These are phyloP conservation scores for Euclidium syriacum DNA, from an alignment of 345 rosid species.

Conservation along the genomic window DNA sequence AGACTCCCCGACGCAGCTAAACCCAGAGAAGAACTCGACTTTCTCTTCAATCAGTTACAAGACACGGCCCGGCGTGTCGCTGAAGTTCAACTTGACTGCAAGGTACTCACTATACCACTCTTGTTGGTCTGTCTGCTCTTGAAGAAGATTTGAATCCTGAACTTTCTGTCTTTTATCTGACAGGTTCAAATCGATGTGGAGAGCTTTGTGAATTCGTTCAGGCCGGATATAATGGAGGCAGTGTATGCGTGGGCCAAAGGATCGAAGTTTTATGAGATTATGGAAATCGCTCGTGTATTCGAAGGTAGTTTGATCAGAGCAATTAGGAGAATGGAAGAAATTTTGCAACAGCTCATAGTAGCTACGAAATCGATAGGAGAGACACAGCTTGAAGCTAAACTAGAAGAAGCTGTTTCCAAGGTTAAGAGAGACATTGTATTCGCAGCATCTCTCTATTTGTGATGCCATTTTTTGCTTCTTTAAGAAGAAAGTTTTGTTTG, in stretches of 20 bases:
- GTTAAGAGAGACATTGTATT: slow-evolving; percentile 96
- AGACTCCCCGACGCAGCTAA: slow-evolving; percentile 84
- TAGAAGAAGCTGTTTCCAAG: slow-evolving; percentile 83
- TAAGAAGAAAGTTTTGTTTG: slow-evolving; percentile 1
- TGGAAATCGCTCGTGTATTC: slow-evolving; percentile 89
- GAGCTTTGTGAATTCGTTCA: slow-evolving; percentile 72
- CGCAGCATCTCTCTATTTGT: slow-evolving; percentile 91
- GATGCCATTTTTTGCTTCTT: slow-evolving; percentile 5
- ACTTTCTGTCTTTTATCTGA: neutral
- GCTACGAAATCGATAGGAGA: slow-evolving; percentile 92
- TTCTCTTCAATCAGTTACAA: slow-evolving; percentile 79
- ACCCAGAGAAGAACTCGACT: slow-evolving; percentile 91
- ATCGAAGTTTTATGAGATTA: slow-evolving; percentile 87
- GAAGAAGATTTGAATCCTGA: slow-evolving; percentile 6
- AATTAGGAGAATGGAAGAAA: slow-evolving; percentile 92
- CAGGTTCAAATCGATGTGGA: slow-evolving; percentile 91
- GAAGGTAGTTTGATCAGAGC: slow-evolving; percentile 99
- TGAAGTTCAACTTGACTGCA: slow-evolving; percentile 87
- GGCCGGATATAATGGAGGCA: slow-evolving; percentile 97
- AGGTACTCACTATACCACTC: slow-evolving; percentile 43
- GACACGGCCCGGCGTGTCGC: slow-evolving; percentile 89
- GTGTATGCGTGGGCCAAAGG: slow-evolving; percentile 98
- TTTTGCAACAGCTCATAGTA: slow-evolving; percentile 88
- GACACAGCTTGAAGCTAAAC: slow-evolving; percentile 70
- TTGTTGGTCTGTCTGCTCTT: neutral